Conservation (phyloP, 176 grass and related monocot genomes). For the Thalia dealbata region DNA sequence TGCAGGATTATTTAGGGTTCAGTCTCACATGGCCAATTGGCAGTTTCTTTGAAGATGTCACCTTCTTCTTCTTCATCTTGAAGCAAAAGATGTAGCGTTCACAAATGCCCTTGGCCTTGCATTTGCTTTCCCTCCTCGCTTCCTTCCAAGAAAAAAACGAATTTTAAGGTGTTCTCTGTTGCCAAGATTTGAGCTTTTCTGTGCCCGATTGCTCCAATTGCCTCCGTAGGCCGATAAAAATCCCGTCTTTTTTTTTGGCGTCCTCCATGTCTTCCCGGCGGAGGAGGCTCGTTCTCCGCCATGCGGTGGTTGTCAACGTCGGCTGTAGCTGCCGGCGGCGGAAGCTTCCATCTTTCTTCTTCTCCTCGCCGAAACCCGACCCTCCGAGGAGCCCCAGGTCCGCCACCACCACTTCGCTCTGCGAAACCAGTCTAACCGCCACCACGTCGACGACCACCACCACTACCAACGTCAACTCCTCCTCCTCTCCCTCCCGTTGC, state of each 20-base stretch:
- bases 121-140: no score
- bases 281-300: slow-evolving; percentile 5
- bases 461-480: neutral
- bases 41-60: no score
- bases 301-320: slow-evolving; percentile 18
- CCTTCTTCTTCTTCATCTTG: no score
- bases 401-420: slow-evolving; percentile 12
- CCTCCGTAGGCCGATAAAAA: neutral
- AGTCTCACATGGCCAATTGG: no score
- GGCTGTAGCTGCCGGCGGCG: slow-evolving; percentile 19
- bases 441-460: neutral
- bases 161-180: neutral
- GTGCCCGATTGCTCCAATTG: neutral
- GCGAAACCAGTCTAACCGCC: neutral
- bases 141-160: no score
- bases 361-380: neutral
- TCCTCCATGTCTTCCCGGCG: slow-evolving; percentile 5
- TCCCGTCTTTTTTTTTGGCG: neutral
- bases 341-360: slow-evolving; percentile 21
- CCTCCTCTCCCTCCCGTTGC: neutral
- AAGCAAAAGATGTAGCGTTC: no score
- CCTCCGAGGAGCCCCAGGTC: neutral
- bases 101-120: no score
- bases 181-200: neutral
- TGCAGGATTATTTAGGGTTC: no score